Conservation (phyloP, 495 filamentous ascomycete species). For the Neurospora tetraspora region DNA sequence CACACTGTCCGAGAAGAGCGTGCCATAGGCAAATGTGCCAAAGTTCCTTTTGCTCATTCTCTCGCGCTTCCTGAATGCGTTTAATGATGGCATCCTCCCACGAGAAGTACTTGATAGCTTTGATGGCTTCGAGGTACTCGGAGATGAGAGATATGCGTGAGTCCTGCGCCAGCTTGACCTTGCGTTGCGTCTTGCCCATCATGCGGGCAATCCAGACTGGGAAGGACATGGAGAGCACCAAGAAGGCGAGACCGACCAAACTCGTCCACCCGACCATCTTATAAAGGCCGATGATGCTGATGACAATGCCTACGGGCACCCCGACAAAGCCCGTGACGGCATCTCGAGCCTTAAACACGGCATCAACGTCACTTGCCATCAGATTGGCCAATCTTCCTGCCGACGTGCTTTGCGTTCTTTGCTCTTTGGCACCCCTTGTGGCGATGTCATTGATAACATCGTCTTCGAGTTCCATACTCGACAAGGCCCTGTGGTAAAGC, state of each 20-base stretch:
- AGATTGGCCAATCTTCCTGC: constrained; percentile 38
- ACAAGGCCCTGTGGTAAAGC: constrained; percentile 40
- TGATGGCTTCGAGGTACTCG: constrained; percentile 39
- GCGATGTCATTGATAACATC: constrained; percentile 26
- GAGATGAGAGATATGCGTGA: constrained; percentile 40
- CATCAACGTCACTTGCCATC: constrained; percentile 41
- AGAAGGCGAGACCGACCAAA: constrained; percentile 30
- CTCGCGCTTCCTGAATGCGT: constrained; percentile 30
- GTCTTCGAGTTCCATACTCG: constrained; percentile 34
- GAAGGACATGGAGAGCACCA: constrained; percentile 30
- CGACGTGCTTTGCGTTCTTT: constrained; percentile 26
- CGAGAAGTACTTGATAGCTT: constrained; percentile 42
- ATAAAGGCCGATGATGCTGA: constrained; percentile 33
- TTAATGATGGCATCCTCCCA: constrained; percentile 39
- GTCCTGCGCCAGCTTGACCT: constrained; percentile 38
- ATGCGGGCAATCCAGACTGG: constrained; percentile 29
- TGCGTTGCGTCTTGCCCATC: constrained; percentile 31
- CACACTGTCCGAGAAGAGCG: constrained; percentile 22
- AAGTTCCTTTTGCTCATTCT: constrained; percentile 36
- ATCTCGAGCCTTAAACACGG: constrained; percentile 33
- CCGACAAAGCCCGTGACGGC: constrained; percentile 28
- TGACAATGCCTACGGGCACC: constrained; percentile 24
- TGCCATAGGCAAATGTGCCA: constrained; percentile 35
- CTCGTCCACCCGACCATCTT: constrained; percentile 37
- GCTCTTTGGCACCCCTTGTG: constrained; percentile 17